Evolutionary conservation across 805 yeast genomes (phyloP).

Genomic region (Pichia scutulata): DNA sequence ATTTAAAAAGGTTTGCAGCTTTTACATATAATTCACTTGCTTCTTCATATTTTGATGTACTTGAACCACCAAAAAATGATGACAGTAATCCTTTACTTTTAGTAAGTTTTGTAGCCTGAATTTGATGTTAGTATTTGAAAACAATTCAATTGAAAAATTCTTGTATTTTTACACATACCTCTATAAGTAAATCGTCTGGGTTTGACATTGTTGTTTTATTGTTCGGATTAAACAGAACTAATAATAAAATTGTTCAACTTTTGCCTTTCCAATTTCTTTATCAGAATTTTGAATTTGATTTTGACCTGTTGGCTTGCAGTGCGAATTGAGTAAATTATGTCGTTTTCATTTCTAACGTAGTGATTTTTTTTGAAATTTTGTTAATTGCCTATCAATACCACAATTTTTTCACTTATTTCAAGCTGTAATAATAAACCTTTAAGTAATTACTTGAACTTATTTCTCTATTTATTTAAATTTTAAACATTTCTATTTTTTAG

Average conservation of each 20-base stretch:
- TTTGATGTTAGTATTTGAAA: not conserved
- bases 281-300: not conserved
- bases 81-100: conserved; percentile 63
- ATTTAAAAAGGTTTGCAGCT: conserved; percentile 86
- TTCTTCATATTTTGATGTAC: conserved; percentile 67
- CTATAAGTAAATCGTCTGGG: conserved; percentile 27
- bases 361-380: not conserved
- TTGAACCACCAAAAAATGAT: conserved; percentile 56
- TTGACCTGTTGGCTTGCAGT: not conserved
- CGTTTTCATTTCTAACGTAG: not conserved
- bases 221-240: not conserved
- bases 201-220: conserved; percentile 21
- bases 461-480: too few species aligned
- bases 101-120: conserved; percentile 60
- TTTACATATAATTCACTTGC: conserved; percentile 86
- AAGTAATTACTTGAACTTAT: too few species aligned
- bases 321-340: not conserved
- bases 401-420: too few species aligned
- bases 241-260: not conserved
- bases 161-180: conserved; percentile 20
- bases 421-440: too few species aligned
- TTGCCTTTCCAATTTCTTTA: not conserved
- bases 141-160: not conserved
- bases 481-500: too few species aligned
- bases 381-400: too few species aligned